Percentiles rank a stretch among this genome's conserved stretches.
Conservation (phyloP, 1,284 basidiomycete species). For the Volvariella surrecta region DNA sequence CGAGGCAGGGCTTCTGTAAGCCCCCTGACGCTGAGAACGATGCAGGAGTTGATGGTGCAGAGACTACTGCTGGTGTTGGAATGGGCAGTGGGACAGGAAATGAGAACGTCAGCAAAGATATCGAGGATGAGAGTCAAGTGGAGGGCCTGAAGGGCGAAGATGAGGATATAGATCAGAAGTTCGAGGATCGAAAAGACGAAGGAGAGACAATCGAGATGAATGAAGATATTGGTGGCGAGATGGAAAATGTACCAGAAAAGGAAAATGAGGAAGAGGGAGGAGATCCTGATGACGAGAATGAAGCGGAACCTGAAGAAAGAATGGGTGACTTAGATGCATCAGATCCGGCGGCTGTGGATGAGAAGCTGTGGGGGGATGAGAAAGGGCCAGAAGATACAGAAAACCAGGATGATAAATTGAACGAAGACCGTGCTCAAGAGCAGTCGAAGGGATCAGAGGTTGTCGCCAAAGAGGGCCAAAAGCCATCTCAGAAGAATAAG, state of each 20-base stretch:
- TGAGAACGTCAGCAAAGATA: constrained; percentile 88
- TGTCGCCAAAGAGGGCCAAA: constrained; percentile 63
- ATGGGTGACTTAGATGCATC: constrained; percentile 79
- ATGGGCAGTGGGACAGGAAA: constrained; percentile 80
- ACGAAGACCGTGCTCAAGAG: constrained; percentile 44
- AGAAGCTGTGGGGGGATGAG: constrained; percentile 95
- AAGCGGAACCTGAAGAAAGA: constrained; percentile 72
- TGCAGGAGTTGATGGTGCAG: constrained; percentile 40
- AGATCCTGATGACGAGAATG: constrained; percentile 45
- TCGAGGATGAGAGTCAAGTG: constrained; percentile 93
- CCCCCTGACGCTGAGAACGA: constrained; percentile 59
- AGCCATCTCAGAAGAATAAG: constrained; percentile 25
- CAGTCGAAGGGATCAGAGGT: constrained; percentile 55
- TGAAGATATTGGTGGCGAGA: constrained; percentile 72
- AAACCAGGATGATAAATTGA: constrained; percentile 40
- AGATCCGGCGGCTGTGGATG: constrained; percentile 88
- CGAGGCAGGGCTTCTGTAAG: constrained; percentile 88
- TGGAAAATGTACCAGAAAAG: constrained; percentile 73
- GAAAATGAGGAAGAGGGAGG: constrained; percentile 35
- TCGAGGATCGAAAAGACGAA: constrained; percentile 58
- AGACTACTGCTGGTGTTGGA: constrained; percentile 69
- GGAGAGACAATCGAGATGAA: constrained; percentile 69
- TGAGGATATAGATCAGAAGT: constrained; percentile 39
- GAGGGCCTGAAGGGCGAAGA: constrained; percentile 84
- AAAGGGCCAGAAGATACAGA: constrained; percentile 40